A percentile compares a stretch with the other conserved stretches of the same genome.
Conservation (phyloP, 352 stramenopile genomes). For the Pythium dissotocum region DNA sequence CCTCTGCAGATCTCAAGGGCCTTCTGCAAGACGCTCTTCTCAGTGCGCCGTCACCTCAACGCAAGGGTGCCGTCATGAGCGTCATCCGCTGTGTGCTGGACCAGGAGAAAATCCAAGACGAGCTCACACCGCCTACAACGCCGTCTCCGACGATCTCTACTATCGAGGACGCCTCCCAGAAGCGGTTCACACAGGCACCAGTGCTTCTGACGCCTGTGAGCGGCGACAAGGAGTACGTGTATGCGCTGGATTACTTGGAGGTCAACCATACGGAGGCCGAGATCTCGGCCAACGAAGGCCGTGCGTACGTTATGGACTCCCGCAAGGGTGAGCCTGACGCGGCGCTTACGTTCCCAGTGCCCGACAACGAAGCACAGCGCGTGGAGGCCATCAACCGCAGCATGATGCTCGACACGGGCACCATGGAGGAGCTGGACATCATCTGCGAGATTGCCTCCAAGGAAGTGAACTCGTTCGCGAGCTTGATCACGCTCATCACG, state of each 20-base stretch:
- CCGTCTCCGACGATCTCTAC: background rate
- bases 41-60: slow-evolving; percentile 31
- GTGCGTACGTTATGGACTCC: slow-evolving; percentile 34
- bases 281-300: slow-evolving; percentile 42
- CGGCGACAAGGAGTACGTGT: slow-evolving; percentile 19
- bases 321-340: slow-evolving; percentile 33
- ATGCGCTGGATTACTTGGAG: slow-evolving; percentile 4
- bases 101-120: slow-evolving; percentile 42
- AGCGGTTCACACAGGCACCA: too few relatives aligned
- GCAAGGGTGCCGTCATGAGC: slow-evolving; percentile 42
- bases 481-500: slow-evolving; percentile 56
- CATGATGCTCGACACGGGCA: slow-evolving; percentile 37
- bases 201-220: slow-evolving; percentile 11
- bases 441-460: slow-evolving; percentile 56
- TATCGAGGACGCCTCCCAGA: too few relatives aligned
- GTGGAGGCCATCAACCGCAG: slow-evolving; percentile 42
- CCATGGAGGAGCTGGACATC: slow-evolving; percentile 60
- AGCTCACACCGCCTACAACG: background rate
- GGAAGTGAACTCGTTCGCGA: slow-evolving; percentile 49
- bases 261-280: slow-evolving; percentile 39
- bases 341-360: slow-evolving; percentile 31
- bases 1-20: slow-evolving; percentile 35
- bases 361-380: slow-evolving; percentile 45
- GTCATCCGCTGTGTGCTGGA: slow-evolving; percentile 55
- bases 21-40: slow-evolving; percentile 42